Conservation (phyloP, 768 basidiomycete genomes). For the Gautieria morchelliformis region DNA sequence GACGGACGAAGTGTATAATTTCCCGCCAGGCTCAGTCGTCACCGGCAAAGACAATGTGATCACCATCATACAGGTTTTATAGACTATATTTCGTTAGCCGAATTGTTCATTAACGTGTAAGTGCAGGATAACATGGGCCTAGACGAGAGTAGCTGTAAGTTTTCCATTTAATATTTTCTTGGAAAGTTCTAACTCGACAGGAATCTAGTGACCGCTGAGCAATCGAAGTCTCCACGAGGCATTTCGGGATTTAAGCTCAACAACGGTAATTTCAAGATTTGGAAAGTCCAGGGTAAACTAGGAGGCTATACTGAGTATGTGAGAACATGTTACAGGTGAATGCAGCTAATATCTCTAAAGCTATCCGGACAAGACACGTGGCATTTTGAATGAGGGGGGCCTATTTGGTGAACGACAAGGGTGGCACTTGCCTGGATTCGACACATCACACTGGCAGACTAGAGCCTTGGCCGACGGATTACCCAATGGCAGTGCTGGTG, state of each 20-base stretch:
- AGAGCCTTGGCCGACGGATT: constrained; percentile 52
- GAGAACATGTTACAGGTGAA: background rate
- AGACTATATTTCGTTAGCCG: background rate
- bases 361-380: constrained; percentile 63
- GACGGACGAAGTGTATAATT: constrained; percentile 54
- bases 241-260: constrained; percentile 69
- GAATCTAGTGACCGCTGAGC: constrained; percentile 32
- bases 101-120: background rate
- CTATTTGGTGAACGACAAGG: constrained; percentile 60
- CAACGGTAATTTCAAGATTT: constrained; percentile 42
- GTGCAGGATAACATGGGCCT: constrained; percentile 71
- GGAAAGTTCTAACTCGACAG: background rate
- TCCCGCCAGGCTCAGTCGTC: constrained; percentile 46
- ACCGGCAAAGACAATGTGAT: constrained; percentile 59
- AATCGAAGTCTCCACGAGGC: constrained; percentile 67
- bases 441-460: constrained; percentile 45
- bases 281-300: constrained; percentile 70
- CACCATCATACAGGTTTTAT: constrained; percentile 34
- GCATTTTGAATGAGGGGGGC: constrained; percentile 65
- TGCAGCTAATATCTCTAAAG: constrained; percentile 26
- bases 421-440: constrained; percentile 69
- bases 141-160: constrained; percentile 46
- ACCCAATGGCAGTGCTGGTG: constrained; percentile 48
- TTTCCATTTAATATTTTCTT: background rate
- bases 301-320: constrained; percentile 59